Evolutionary conservation across 2,329 filamentous ascomycete genomes (phyloP).

Genomic region (Pestalotiopsis sp.): DNA sequence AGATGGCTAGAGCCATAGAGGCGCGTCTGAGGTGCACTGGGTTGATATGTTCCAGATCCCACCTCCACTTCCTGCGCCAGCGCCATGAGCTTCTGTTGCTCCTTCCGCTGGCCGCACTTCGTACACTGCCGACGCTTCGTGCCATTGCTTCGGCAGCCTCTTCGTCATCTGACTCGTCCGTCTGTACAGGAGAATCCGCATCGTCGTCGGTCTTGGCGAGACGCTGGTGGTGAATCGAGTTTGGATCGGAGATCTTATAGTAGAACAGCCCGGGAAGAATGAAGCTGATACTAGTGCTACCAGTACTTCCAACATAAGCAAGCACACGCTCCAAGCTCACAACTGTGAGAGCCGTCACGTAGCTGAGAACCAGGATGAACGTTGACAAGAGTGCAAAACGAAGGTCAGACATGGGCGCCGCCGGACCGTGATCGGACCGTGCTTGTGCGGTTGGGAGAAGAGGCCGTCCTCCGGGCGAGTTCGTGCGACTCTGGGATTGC

Average conservation of each 20-base stretch:
- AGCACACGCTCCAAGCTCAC: slow-evolving; percentile 87
- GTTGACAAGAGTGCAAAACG: slow-evolving; percentile 91
- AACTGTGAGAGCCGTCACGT: slow-evolving; percentile 88
- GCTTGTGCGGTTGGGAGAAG: slow-evolving; percentile 42
- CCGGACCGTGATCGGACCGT: slow-evolving; percentile 54
- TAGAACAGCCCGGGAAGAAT: slow-evolving; percentile 96
- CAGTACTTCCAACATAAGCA: slow-evolving; percentile 93
- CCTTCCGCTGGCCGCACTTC: slow-evolving; percentile 34
- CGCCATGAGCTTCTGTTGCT: slow-evolving; percentile 44
- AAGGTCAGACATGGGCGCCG: slow-evolving; percentile 75
- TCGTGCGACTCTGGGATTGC: slow-evolving; percentile 42
- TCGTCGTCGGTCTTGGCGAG: slow-evolving; percentile 92
- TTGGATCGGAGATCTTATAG: slow-evolving; percentile 94
- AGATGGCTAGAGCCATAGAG: slow-evolving; percentile 76
- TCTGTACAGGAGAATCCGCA: slow-evolving; percentile 60
- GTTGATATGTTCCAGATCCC: slow-evolving; percentile 67
- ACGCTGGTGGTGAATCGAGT: slow-evolving; percentile 83
- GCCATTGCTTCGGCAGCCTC: slow-evolving; percentile 45
- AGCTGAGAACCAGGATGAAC: slow-evolving; percentile 79
- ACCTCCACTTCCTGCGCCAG: slow-evolving; percentile 59
- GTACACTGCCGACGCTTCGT: slow-evolving; percentile 45
- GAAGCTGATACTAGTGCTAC: slow-evolving; percentile 94
- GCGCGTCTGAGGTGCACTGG: slow-evolving; percentile 68
- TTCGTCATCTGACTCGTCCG: slow-evolving; percentile 50
- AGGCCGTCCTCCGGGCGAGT: slow-evolving; percentile 43